Base-by-base conservation (phyloP, 2,329 filamentous ascomycete species). In the Phoma sp. region DNA sequence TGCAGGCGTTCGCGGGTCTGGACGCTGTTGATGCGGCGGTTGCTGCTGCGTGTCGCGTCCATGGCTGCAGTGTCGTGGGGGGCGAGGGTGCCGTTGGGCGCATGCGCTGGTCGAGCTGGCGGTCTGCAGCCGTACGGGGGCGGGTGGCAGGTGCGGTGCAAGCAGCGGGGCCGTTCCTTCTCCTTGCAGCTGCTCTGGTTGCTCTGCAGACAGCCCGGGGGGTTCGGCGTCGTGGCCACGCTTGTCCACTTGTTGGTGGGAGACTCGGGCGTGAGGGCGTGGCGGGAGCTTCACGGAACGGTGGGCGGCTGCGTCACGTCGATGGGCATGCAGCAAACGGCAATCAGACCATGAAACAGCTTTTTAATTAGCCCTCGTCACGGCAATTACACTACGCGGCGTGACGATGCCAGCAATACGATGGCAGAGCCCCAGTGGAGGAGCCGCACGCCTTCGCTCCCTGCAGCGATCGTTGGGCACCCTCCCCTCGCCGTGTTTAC, bases 1-100 rank as follows among this genome's bases (percentile, higher is more conserved):
- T 76, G 72, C 36, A 76, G 69, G 42, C 74, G 67, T 33, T 77
- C 75, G 21, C 72, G 69, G 30, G 72, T 69, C 59, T 76, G 74
- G 53, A 79, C 66, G 56, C 75, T 80, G 73, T 76, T 76, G 51
- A 78, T 68, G 51, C 76, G 74, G 55, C 74, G 72, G 50, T 69
- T 69, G 65, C 64, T 71, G 52, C 64, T 64, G 43, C 69, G 71
- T 42, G 59, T 53, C 54, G 65, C 57, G 42, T 69, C 61, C 71
- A 76, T 76, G 47, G 60, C n/a, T n/a, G n/a, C 58, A 34, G 52
- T 25, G 53, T 42, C 3, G 17, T 30, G 26, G 53, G 21, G 30
- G 43, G 40, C 15, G 47, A 43, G 55, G 62, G 42, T 38, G 53
- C 53, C 26, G 62, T 61, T 50, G 59, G 65, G 67, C 59, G 62